Evolutionary conservation across 345 rosid species (phyloP).

Genomic region (Populus ilicifolia): DNA sequence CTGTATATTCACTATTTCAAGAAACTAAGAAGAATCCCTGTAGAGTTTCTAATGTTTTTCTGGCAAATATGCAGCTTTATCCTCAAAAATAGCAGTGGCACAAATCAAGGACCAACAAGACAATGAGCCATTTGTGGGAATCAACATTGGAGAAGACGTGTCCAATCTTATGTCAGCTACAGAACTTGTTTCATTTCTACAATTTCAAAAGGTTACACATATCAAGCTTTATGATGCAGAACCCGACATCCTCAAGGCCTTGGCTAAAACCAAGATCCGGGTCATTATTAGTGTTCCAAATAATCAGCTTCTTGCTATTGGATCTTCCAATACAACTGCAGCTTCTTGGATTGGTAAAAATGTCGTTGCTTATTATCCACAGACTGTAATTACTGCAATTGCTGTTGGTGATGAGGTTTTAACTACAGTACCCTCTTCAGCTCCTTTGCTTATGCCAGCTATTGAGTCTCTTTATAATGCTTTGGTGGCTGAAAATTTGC

Average conservation of each 20-base stretch:
- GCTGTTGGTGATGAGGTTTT: slow-evolving; percentile 94
- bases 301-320: slow-evolving; percentile 90
- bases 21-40: not conserved
- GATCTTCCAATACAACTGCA: slow-evolving; percentile 81
- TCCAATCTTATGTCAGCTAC: slow-evolving; percentile 47
- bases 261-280: slow-evolving; percentile 82
- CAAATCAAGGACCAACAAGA: slow-evolving; percentile 41
- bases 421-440: slow-evolving; percentile 81
- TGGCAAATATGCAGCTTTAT: slow-evolving; percentile 23
- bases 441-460: slow-evolving; percentile 77
- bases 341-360: slow-evolving; percentile 82
- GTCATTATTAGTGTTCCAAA: slow-evolving; percentile 87
- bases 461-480: slow-evolving; percentile 79
- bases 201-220: slow-evolving; percentile 66
- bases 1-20: not conserved
- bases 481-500: slow-evolving; percentile 88
- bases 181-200: slow-evolving; percentile 61
- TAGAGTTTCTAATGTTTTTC: not conserved
- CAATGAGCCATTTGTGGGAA: slow-evolving; percentile 70
- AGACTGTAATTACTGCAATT: slow-evolving; percentile 62
- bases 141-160: slow-evolving; percentile 79
- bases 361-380: slow-evolving; percentile 76
- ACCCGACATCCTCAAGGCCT: slow-evolving; percentile 67
- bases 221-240: slow-evolving; percentile 78
- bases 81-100: slow-evolving; percentile 14